Evolutionary conservation across 2,329 filamentous ascomycete species (phyloP), one percentile per base, ranked within the genome.

Genomic region (Chrysoporthe deuterocubensis): DNA sequence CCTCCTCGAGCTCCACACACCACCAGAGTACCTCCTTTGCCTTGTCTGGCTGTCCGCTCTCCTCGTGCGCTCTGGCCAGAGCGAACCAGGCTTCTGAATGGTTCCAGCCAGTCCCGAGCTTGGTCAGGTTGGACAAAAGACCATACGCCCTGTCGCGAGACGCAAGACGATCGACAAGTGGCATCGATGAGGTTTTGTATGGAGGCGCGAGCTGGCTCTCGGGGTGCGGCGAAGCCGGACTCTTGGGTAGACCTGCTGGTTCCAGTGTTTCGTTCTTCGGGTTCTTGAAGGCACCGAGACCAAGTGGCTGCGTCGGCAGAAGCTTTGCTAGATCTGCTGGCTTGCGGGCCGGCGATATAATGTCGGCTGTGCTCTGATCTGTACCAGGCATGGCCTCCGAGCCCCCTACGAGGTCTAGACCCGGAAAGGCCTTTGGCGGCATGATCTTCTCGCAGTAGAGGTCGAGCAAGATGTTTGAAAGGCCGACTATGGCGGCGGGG

Each of bases 1-100:
- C 89, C 76, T 99, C 95, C 77, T 98, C 96, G 42, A 99, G 83
- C 79, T 97, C 94, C 14, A 99, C 92, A 74, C 94, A 97, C 94
- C 95, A 98, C 96, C 96, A 98, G 7, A 98, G 84, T 58, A 94
- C 93, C 73, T 96, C 92, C 81, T 94, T 96, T 16, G 96, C 92
- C 82, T 95, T 97, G 48, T 96, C 92, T 1, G 88, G 79, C 81
- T 97, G 92, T 0, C 91, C 92, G 67, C 92, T 92, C 76, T 94
- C 89, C 78, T 99, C 96, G 75, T 97, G 92, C 11, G 93, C 94
- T 71, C 93, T 85, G 0, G 94, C 92, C 44, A 99, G 85, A 4
- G 91, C 88, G 75, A 93, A 95, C 96, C 96, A 99, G 5, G 95
- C 96, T 76, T 98, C 96, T 0, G 92, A 90, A 76, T 91, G 88